These are phyloP conservation scores for Stagonosporopsis vannaccii DNA, from an alignment of 2,329 filamentous ascomycete genomes.

Conservation along the genomic window DNA sequence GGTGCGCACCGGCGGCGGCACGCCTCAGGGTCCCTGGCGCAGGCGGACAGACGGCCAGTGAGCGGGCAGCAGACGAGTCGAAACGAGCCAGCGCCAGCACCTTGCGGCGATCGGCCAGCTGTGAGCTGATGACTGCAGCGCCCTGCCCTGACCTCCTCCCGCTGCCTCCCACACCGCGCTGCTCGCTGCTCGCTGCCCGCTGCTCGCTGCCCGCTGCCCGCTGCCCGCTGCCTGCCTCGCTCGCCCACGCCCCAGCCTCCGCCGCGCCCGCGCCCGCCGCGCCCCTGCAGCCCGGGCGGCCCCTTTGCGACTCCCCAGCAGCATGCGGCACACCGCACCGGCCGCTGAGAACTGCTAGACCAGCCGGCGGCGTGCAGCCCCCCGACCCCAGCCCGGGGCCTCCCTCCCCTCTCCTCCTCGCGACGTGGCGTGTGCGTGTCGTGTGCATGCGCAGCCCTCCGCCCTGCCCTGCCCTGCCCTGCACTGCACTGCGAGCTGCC, in stretches of 20 bases:
- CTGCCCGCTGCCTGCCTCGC: neutral
- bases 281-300: neutral
- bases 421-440: slow-evolving; percentile 26
- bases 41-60: neutral
- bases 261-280: neutral
- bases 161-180: too few species aligned
- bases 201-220: too few species aligned
- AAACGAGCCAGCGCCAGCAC: neutral
- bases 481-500: slow-evolving; percentile 23
- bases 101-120: slow-evolving; percentile 21
- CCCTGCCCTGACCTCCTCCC: too few species aligned
- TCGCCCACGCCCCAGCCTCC: neutral
- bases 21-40: neutral
- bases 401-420: neutral
- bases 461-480: neutral
- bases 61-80: too few species aligned
- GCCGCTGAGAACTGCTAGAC: slow-evolving; percentile 27
- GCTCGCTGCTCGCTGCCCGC: too few species aligned
- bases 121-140: slow-evolving; percentile 28
- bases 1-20: neutral
- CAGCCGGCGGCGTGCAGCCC: slow-evolving; percentile 18
- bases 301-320: slow-evolving; percentile 22
- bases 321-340: slow-evolving; percentile 29
- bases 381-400: slow-evolving; percentile 2
- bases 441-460: slow-evolving; percentile 31